Conservation (phyloP, 2,329 filamentous ascomycete genomes). For the Erysiphe pulchra region DNA sequence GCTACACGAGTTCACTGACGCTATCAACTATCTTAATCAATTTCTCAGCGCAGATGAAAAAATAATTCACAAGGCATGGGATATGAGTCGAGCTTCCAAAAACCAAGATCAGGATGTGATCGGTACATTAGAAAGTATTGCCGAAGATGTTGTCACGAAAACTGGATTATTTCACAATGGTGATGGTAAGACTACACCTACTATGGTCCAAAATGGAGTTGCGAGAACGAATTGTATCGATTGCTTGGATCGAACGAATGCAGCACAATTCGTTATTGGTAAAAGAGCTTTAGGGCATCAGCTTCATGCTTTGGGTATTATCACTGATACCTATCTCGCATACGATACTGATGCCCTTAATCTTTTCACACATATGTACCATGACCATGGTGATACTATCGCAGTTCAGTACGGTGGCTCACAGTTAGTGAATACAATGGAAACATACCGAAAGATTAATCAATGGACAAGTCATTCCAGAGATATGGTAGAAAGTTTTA, state of each 20-base stretch:
- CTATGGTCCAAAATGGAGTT: slow-evolving; percentile 65
- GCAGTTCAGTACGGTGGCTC: slow-evolving; percentile 94
- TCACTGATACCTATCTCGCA: slow-evolving; percentile 51
- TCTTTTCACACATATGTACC: slow-evolving; percentile 93
- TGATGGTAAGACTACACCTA: slow-evolving; percentile 36
- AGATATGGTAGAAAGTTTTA: slow-evolving; percentile 98
- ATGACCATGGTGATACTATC: slow-evolving; percentile 93
- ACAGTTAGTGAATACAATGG: slow-evolving; percentile 96
- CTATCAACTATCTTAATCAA: slow-evolving; percentile 81
- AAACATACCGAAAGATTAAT: slow-evolving; percentile 95
- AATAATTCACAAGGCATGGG: slow-evolving; percentile 86
- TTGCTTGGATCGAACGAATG: slow-evolving; percentile 88
- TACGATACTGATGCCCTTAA: slow-evolving; percentile 95
- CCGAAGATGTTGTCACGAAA: slow-evolving; percentile 57
- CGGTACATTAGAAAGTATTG: slow-evolving; percentile 67
- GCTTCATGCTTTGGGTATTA: slow-evolving; percentile 70
- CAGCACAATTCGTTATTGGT: slow-evolving; percentile 90
- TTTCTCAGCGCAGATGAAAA: slow-evolving; percentile 63
- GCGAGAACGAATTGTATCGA: slow-evolving; percentile 95
- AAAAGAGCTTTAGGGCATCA: slow-evolving; percentile 85
- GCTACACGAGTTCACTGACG: slow-evolving; percentile 62
- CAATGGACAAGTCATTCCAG: slow-evolving; percentile 95
- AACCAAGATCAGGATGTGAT: slow-evolving; percentile 84
- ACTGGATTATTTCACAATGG: slow-evolving; percentile 95
- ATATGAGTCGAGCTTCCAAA: slow-evolving; percentile 93